Conservation (phyloP, 352 stramenopile genomes). For the Pythium rhizo-oryzae region DNA sequence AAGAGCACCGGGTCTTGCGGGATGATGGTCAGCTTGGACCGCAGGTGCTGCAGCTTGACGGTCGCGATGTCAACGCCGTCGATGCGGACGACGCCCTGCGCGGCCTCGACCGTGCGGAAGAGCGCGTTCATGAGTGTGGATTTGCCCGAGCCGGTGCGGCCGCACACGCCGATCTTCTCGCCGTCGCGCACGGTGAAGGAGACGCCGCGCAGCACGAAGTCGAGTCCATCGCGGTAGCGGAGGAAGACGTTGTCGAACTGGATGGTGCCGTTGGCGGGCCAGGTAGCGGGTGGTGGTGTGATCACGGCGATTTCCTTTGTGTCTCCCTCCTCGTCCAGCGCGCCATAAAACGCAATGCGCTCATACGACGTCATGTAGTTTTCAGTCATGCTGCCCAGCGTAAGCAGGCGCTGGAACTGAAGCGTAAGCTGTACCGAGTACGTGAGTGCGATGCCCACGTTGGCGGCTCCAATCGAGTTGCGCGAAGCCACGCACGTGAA, state of each 20-base stretch:
- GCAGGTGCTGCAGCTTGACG: slow-evolving; percentile 29
- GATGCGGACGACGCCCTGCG: too few relatives aligned
- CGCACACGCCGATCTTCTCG: too few relatives aligned
- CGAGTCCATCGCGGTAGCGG: slow-evolving; percentile 81
- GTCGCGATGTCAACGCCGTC: too few relatives aligned
- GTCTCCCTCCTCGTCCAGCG: slow-evolving; percentile 65
- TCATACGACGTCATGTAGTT: slow-evolving; percentile 78
- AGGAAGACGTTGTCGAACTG: slow-evolving; percentile 88
- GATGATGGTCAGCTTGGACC: slow-evolving; percentile 49
- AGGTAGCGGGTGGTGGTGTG: slow-evolving; percentile 58
- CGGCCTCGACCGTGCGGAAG: too few relatives aligned
- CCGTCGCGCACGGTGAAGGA: too few relatives aligned
- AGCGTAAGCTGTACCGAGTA: slow-evolving; percentile 77
- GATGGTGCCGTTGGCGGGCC: slow-evolving; percentile 86
- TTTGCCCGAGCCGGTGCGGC: too few relatives aligned
- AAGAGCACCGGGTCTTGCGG: slow-evolving; percentile 92
- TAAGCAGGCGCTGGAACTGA: slow-evolving; percentile 70
- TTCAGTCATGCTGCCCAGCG: slow-evolving; percentile 66
- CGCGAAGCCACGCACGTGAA: slow-evolving; percentile 18
- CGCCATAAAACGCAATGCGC: slow-evolving; percentile 64
- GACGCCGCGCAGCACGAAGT: too few relatives aligned
- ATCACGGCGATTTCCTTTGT: slow-evolving; percentile 87
- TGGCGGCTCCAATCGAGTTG: slow-evolving; percentile 30
- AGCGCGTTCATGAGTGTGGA: too few relatives aligned
- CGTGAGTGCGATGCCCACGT: slow-evolving; percentile 69